These are phyloP conservation scores for Neurospora africana DNA, from an alignment of 495 filamentous ascomycete species.

Conservation along the genomic window DNA sequence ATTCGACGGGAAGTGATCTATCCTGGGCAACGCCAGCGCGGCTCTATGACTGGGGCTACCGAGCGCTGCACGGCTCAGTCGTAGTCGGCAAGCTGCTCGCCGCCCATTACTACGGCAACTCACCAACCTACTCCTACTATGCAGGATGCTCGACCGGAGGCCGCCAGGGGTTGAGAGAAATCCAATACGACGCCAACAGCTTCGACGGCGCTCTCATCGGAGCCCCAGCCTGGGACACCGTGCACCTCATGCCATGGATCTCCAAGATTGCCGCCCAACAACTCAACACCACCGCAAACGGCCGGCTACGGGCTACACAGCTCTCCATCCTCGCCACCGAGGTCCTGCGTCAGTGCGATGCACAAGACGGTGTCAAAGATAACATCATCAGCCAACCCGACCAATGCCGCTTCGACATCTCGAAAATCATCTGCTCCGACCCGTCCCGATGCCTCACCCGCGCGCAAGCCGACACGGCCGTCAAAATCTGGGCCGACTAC, in stretches of 20 bases:
- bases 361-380: slow-evolving; percentile 51
- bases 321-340: slow-evolving; percentile 46
- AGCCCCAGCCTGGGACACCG: slow-evolving; percentile 30
- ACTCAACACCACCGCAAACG: slow-evolving; percentile 30
- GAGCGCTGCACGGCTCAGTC: slow-evolving; percentile 42
- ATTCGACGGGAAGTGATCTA: slow-evolving; percentile 28
- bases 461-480: slow-evolving; percentile 44
- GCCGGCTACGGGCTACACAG: slow-evolving; percentile 40
- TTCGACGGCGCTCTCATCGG: slow-evolving; percentile 55
- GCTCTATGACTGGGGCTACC: slow-evolving; percentile 35
- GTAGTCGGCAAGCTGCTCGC: slow-evolving; percentile 33
- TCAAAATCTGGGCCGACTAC: slow-evolving; percentile 42
- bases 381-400: slow-evolving; percentile 54
- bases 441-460: slow-evolving; percentile 42
- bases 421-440: slow-evolving; percentile 42
- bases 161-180: slow-evolving; percentile 43
- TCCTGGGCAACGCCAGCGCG: slow-evolving; percentile 38
- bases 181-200: slow-evolving; percentile 42
- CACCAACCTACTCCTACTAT: slow-evolving; percentile 42
- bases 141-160: slow-evolving; percentile 49
- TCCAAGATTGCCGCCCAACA: slow-evolving; percentile 29
- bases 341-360: slow-evolving; percentile 56
- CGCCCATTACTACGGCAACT: slow-evolving; percentile 31
- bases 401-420: slow-evolving; percentile 46
- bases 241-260: slow-evolving; percentile 35